These are phyloP conservation scores for Volvox reticuliferus DNA, from an alignment of 139 green algal genomes.

Conservation along the genomic window DNA sequence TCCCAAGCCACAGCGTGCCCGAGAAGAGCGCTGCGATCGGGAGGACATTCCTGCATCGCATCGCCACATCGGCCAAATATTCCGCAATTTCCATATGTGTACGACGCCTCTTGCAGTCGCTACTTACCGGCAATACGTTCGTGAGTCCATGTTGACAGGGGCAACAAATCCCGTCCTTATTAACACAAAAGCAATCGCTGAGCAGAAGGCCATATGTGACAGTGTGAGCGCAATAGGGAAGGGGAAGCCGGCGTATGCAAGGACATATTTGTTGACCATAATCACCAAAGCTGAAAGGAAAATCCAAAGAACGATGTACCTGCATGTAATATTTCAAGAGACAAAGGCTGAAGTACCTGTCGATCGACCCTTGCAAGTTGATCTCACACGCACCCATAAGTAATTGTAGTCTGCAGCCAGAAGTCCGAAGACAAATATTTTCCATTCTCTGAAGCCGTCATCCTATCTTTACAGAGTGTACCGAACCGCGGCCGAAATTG, in stretches of 20 bases:
- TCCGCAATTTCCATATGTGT: not conserved
- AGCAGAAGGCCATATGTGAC: conserved; percentile 73
- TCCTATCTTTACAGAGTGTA: not conserved
- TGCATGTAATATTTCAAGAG: not conserved
- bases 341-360: not conserved
- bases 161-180: conserved; percentile 49
- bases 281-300: conserved; percentile 67
- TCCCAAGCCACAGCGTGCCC: conserved; percentile 91
- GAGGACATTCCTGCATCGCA: conserved; percentile 31
- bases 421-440: not conserved
- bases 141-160: conserved; percentile 35
- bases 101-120: not conserved
- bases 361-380: not conserved
- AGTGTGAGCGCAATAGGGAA: conserved; percentile 78
- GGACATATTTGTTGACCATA: conserved; percentile 83
- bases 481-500: too few species aligned
- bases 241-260: conserved; percentile 70
- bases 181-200: conserved; percentile 48
- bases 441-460: not conserved
- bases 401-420: conserved; percentile 14
- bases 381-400: conserved; percentile 14
- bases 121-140: conserved; percentile 54
- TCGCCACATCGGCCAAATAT: not conserved
- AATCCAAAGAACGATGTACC: conserved; percentile 65
- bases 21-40: conserved; percentile 92